Conservation (phyloP, 805 yeast genomes). For the Saccharomycopsis sp. region DNA sequence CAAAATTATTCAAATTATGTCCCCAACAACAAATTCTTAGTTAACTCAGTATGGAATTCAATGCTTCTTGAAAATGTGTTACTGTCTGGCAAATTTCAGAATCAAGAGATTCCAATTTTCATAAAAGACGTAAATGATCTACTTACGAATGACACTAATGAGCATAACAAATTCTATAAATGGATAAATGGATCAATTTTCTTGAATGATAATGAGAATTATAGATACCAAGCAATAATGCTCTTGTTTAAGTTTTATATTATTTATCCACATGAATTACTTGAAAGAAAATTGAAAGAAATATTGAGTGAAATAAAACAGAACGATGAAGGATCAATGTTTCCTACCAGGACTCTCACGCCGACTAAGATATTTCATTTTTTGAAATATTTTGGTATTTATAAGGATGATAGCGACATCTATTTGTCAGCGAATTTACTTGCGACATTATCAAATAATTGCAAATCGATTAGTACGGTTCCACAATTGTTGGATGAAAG, state of each 20-base stretch:
- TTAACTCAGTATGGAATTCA: conserved; percentile 18
- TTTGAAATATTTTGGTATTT: conserved; percentile 21
- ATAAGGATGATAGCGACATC: conserved; percentile 25
- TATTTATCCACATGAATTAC: conserved; percentile 28
- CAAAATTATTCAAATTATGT: conserved; percentile 4
- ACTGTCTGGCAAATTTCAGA: conserved; percentile 24
- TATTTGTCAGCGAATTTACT: conserved; percentile 25
- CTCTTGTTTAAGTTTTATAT: conserved; percentile 27
- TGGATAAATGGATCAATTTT: conserved; percentile 23
- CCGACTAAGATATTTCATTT: conserved; percentile 7
- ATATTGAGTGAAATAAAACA: conserved; percentile 18
- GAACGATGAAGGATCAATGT: neutral
- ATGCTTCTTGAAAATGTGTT: conserved; percentile 23
- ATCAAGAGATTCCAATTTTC: conserved; percentile 22
- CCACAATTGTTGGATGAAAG: neutral
- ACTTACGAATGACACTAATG: conserved; percentile 5
- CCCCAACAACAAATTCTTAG: neutral
- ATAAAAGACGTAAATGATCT: conserved; percentile 18
- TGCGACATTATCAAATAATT: neutral
- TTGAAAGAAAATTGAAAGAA: conserved; percentile 21
- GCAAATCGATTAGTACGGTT: conserved; percentile 6
- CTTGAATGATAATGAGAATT: conserved; percentile 21
- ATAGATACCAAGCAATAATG: conserved; percentile 24
- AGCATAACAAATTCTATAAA: conserved; percentile 16
- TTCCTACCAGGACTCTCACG: neutral